Evolutionary conservation across 208 protist species (phyloP), one percentile per base, ranked within the genome.

Genomic region (Leishmania tropica): DNA sequence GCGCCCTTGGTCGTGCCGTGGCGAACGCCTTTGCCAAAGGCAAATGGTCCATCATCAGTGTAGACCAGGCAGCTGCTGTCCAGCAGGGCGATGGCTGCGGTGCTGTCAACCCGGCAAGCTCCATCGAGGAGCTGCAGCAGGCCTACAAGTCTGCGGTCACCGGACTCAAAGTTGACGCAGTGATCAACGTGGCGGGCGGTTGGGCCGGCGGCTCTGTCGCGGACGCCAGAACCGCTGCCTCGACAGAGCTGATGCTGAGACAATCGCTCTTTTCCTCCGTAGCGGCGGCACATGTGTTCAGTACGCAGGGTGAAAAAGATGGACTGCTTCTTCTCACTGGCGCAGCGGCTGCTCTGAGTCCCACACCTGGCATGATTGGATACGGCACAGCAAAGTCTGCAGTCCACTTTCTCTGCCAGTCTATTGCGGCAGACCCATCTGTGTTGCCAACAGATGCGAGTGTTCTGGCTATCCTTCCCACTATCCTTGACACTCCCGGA

Each of bases 341-440:
- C n/a, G 70, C 70, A 54, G 70, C 70, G 17, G 70, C 70, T 37
- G 70, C 70, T 15, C 21, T 54, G 40, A 80, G 76, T 15, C 88
- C 89, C 19, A 94, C 93, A 11, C 89, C 95, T 3, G 65, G 58
- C 19, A 97, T 97, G 93, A 78, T 98, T 17, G 94, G 86, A 28
- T 98, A 98, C 84, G 96, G 95, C n/a, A 67, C 90, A 13, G 91
- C 93, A 0, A 98, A 98, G 87, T 84, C 88, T 17, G 90, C 90
- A 42, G 95, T 98, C 15, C 96, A 98, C 87, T 93, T 94, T 60
- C 82, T 98, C 40, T 87, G 89, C 31, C 47, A 79, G 31, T 91
- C 86, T 54, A 79, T 98, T 19, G 91, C 94, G 1, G 76, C 77
- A 2, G 76, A 92, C 54, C 47, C 82, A 31, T 75, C 78, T 21